Evolutionary conservation across 108 stramenopile genomes (phyloP), one percentile per base, ranked within the genome.

Genomic region (Cyclostephanos invisitatus): DNA sequence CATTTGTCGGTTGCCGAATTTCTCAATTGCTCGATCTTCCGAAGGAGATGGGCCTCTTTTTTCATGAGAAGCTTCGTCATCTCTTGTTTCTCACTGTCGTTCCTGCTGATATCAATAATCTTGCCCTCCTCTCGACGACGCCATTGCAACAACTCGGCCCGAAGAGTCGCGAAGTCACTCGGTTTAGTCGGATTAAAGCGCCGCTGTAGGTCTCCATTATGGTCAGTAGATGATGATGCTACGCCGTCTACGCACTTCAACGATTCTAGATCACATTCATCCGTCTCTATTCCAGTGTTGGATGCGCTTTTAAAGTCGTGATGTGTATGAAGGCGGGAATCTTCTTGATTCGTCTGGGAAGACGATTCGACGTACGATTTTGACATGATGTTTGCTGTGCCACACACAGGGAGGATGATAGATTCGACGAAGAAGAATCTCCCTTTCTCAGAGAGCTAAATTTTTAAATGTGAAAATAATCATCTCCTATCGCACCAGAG

Each of bases 131-230:
- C 64, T 9, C 70, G 77, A 40, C 64, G 64, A 28, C 64, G 70
- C 77, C 77, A 77, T 67, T 65, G 58, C 3, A 77, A 15, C 49
- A 77, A 38, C 48, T 77, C 77, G 17, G 57, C 27, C 54, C 71
- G 64, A 18, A 77, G 64, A 35, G 36, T 55, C 59, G 21, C 70
- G 44, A 77, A 77, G 51, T 77, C 77, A 38, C 70, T 59, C 28
- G 68, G 70, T 32, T 15, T 44, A 46, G 54, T 70, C 36, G 77
- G 77, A 20, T 77, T 58, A 7, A 71, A 58, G 12, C 77, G 69
- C 56, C 65, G 20, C 29, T 67, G 77, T 18, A 77, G 37, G 53
- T 70, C 53, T 22, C 64, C 18, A 17, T 72, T 42, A 17, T 56
- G 54, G 50, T 72, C 62, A 32, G 50, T 57, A 24, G 50, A 51